Base-by-base conservation (phyloP, 306 rosid species). In the Vigna nakashimae region DNA sequence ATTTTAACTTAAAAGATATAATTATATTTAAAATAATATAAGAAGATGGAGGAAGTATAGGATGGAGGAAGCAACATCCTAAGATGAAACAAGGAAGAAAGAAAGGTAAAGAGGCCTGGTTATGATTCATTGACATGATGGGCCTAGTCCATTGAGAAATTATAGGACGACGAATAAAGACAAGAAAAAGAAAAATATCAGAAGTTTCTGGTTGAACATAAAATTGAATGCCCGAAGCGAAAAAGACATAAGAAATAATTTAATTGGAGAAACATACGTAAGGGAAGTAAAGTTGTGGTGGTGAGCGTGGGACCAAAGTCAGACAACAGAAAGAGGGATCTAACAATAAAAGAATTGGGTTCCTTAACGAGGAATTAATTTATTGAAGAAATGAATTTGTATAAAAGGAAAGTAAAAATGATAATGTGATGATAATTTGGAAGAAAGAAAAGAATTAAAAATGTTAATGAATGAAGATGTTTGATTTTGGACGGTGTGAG, bases 81-180 rank as follows among this genome's bases (percentile, higher is more conserved):
- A n/a, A 24, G 72, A 36, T 36, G 28, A 0, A 12, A 43, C 0
- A 0, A 56, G 28, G 28, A 4, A 1, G 4, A 57, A 11, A 66
- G 4, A 1, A 6, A 15, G 36, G 36, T 7, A 8, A 12, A 2
- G 7, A 5, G 22, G 32, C 51, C 50, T 15, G 4, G 45, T 30
- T 30, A 9, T 32, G 51, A 20, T 6, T 3, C 17, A 20, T 6
- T 3, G 14, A 65, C 5, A 7, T 17, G 38, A 53, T 42, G 69
- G 77, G 82, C 66, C 77, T 15, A 50, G 1, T 46, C 72, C 77
- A 18, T 20, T 5, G 16, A 74, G 15, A 28, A 16, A 60, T 26
- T 60, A 18, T 10, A 24, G 56, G 17, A 0, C 10, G 24, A 20
- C 0, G n/a, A 40, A 65, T 38, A 42, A 63, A 63, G 71, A 57